Evolutionary conservation across 78 protist species (phyloP), one percentile per base, ranked within the genome.

Genomic region (Dictyostelium capitatum): DNA sequence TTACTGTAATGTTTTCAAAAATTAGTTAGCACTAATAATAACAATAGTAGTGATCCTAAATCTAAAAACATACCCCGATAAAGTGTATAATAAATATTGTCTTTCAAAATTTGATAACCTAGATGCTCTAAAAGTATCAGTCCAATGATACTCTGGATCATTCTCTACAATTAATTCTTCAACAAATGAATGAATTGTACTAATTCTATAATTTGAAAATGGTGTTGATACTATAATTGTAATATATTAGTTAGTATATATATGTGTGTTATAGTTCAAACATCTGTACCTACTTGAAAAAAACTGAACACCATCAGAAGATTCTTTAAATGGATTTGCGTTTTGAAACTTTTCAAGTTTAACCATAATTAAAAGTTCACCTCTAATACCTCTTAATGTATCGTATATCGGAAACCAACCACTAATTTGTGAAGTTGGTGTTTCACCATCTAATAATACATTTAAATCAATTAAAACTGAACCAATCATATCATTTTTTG

Each of bases 351-450:
- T 82, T 17, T 95, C 96, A 32, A 96, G 25, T 46, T 96, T 96
- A 59, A 97, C 95, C 2, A 11, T 17, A 20, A 98, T 28, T 19
- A n/a, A 51, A n/a, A 98, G 53, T 83, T 97, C 98, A 64, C 99
- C 99, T 25, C 98, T 77, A 0, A 97, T 64, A 59, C 98, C 99
- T 1, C 93, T 56, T n/a, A 97, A 48, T 11, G 98, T 95, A 85
- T 98, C 99, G 50, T 82, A 93, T 12, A 98, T 97, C 25, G 99
- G 99, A 25, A 97, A 97, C 99, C 99, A 97, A 7, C 98, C 99
- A 1, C 32, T 11, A 4, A 97, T 65, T 81, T 96, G 90, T 30
- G 59, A 51, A 1, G 83, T 75, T 47, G 81, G 80, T 95, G 98
- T 25, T 92, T 82, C 89, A 95, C 98, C 91, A 46, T 95, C 47